Conservation (phyloP, 495 filamentous ascomycete species). For the Lichina pygmaea region DNA sequence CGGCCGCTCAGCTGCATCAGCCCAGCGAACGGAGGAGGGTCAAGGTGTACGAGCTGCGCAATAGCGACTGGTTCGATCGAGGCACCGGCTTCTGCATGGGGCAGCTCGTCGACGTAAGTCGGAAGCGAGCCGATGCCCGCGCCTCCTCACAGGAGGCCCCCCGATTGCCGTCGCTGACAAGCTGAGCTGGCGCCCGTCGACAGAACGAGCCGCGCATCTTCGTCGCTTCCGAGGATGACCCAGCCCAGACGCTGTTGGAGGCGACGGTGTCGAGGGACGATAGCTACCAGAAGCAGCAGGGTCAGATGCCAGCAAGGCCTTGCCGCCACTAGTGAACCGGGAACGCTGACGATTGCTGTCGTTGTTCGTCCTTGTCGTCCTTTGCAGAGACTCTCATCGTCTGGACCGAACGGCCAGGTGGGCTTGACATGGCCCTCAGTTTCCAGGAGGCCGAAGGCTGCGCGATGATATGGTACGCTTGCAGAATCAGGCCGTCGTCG, state of each 20-base stretch:
- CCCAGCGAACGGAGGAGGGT: constrained; percentile 82
- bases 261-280: constrained; percentile 82
- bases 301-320: constrained; percentile 17
- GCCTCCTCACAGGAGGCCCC: no score
- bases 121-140: no score
- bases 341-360: not conserved
- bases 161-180: no score
- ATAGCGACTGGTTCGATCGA: constrained; percentile 97
- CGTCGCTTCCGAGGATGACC: constrained; percentile 82
- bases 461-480: constrained; percentile 55
- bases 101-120: constrained; percentile 37
- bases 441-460: constrained; percentile 97
- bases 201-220: constrained; percentile 67
- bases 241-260: constrained; percentile 57
- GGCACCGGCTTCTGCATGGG: constrained; percentile 90
- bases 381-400: constrained; percentile 77
- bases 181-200: not conserved
- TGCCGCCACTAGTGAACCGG: not conserved
- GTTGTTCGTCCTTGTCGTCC: not conserved
- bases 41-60: constrained; percentile 93
- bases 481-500: not conserved
- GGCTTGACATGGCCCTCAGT: constrained; percentile 88
- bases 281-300: constrained; percentile 96
- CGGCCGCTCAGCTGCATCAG: constrained; percentile 58
- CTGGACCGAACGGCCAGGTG: constrained; percentile 61